These are phyloP conservation scores for Termitomyces sp. DNA, from an alignment of 768 basidiomycete genomes.

Conservation along the genomic window DNA sequence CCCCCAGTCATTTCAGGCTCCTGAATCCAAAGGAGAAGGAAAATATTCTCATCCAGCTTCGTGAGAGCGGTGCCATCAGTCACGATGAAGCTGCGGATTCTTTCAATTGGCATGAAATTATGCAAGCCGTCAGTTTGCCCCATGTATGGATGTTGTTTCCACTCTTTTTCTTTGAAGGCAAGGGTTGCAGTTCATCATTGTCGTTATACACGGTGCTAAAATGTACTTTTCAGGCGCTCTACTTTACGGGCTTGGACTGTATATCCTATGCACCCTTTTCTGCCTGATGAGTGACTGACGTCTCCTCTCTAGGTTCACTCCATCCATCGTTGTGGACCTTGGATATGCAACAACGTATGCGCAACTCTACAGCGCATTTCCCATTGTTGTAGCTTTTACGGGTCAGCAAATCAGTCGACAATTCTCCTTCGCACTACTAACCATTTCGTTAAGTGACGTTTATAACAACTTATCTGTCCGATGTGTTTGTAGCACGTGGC, in stretches of 20 bases:
- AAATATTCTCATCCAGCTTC: neutral
- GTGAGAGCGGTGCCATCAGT: neutral
- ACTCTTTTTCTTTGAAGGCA: neutral
- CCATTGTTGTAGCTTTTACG: neutral
- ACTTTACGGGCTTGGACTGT: neutral
- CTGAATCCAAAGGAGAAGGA: neutral
- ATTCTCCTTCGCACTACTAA: neutral
- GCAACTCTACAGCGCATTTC: neutral
- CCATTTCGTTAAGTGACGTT: neutral
- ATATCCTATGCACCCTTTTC: neutral
- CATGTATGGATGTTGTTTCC: neutral
- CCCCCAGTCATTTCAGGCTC: neutral
- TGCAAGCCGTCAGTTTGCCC: neutral
- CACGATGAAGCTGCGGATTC: neutral
- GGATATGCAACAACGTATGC: neutral
- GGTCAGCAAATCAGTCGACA: neutral
- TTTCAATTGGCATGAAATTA: neutral
- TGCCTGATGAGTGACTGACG: neutral
- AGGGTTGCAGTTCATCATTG: neutral
- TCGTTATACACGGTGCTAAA: neutral
- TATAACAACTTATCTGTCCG: constrained; percentile 42
- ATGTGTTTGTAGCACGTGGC: constrained; percentile 31
- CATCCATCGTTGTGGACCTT: neutral
- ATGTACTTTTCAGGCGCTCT: neutral
- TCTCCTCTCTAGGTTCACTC: neutral